These are phyloP conservation scores for Amaranthus cruentus DNA, from an alignment of 148 eudicot species.

Conservation along the genomic window DNA sequence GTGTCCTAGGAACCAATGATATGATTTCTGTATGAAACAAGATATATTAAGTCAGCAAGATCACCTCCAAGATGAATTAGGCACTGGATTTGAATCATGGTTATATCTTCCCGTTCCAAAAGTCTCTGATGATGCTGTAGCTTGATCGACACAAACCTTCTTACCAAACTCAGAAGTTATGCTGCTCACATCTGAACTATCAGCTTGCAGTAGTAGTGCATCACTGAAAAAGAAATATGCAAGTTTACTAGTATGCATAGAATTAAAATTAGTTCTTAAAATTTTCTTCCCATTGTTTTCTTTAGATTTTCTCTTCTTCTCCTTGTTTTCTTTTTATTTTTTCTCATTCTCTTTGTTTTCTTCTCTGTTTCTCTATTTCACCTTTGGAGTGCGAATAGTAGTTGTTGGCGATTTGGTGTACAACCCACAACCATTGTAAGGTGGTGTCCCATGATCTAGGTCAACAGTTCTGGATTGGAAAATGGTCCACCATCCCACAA, in stretches of 20 bases:
- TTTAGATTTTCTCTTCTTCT: too few species aligned
- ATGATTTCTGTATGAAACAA: neutral
- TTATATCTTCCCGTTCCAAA: conserved; percentile 38
- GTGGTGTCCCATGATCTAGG: too few species aligned
- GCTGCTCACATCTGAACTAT: conserved; percentile 46
- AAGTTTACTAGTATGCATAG: neutral
- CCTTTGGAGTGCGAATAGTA: too few species aligned
- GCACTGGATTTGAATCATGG: conserved; percentile 28
- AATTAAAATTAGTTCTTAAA: too few species aligned
- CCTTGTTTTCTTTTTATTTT: too few species aligned
- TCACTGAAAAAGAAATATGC: conserved; percentile 46
- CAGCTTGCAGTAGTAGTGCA: conserved; percentile 83
- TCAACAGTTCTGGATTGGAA: too few species aligned
- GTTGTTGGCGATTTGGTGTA: too few species aligned
- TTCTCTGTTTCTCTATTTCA: too few species aligned
- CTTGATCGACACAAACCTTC: conserved; percentile 48
- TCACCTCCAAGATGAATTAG: conserved; percentile 54
- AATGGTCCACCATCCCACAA: too few species aligned
- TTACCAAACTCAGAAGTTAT: conserved; percentile 49
- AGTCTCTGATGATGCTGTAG: conserved; percentile 35
- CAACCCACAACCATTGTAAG: too few species aligned
- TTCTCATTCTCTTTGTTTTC: too few species aligned
- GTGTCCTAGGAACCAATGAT: neutral
- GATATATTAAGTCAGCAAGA: neutral
- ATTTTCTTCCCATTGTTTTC: too few species aligned